Percentiles rank a stretch among this genome's conserved stretches.
Evolutionary conservation across 768 basidiomycete species (phyloP).

Genomic region (Leucocoprinus leucothites): DNA sequence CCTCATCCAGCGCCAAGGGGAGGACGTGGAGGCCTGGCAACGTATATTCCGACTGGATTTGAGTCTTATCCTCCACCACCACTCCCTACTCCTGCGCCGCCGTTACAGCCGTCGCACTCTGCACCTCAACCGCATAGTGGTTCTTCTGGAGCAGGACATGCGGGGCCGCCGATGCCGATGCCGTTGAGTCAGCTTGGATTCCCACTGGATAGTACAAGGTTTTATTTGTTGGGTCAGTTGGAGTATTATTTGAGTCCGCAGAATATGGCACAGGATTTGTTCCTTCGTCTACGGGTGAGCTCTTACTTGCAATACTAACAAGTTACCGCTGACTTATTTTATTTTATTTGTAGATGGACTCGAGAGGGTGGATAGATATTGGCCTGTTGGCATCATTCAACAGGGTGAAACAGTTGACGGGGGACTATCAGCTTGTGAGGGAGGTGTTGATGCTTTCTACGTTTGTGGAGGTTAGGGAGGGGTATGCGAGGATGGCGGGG

Average conservation of each 20-base stretch:
- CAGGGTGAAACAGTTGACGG: constrained; percentile 69
- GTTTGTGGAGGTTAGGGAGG: constrained; percentile 64
- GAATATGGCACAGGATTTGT: constrained; percentile 87
- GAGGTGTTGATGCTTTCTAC: constrained; percentile 69
- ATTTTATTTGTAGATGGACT: constrained; percentile 71
- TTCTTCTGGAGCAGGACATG: background rate
- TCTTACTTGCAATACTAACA: constrained; percentile 1
- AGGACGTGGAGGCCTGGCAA: background rate
- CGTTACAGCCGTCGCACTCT: constrained; percentile 8
- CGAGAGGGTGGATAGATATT: constrained; percentile 83
- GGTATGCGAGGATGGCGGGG: constrained; percentile 65
- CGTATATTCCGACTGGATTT: constrained; percentile 13
- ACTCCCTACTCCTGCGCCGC: constrained; percentile 21
- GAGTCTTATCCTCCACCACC: constrained; percentile 17
- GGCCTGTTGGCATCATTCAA: constrained; percentile 83
- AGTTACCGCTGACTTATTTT: constrained; percentile 5
- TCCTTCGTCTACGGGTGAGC: constrained; percentile 72
- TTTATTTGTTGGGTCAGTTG: constrained; percentile 74
- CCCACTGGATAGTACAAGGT: constrained; percentile 63
- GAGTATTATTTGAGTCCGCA: constrained; percentile 93
- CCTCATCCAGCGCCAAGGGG: constrained; percentile 3
- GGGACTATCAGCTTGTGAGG: constrained; percentile 53
- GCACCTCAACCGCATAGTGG: background rate
- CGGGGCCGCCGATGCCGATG: constrained; percentile 37
- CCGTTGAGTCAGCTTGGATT: constrained; percentile 46